Percentiles rank a stretch among this genome's conserved stretches.
Evolutionary conservation across 2,329 filamentous ascomycete genomes (phyloP).

Genomic region (Neopestalotiopsis rosae): DNA sequence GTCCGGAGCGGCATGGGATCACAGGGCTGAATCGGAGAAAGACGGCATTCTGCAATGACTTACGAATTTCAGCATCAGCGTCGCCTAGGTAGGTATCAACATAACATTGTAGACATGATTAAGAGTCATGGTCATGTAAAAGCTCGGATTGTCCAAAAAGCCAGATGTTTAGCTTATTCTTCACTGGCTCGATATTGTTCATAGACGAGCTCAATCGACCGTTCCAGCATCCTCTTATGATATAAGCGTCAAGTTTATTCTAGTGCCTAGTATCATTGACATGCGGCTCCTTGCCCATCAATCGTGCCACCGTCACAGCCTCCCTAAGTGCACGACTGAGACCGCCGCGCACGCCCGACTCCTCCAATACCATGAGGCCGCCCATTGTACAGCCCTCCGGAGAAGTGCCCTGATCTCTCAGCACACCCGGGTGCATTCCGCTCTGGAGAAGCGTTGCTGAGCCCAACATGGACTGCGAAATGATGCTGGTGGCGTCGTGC

Average conservation of each 20-base stretch:
- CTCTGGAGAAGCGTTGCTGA: constrained; percentile 57
- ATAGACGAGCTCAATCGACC: no score
- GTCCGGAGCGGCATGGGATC: no score
- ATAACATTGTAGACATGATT: no score
- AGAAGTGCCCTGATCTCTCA: constrained; percentile 63
- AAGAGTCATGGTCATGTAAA: no score
- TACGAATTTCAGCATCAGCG: no score
- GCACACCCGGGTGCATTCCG: constrained; percentile 61
- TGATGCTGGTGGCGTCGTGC: constrained; percentile 61
- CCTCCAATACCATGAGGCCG: constrained; percentile 64
- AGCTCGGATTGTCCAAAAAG: no score
- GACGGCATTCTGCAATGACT: no score
- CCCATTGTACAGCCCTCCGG: constrained; percentile 67
- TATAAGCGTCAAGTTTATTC: background rate
- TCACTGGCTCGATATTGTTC: no score
- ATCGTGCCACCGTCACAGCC: constrained; percentile 49
- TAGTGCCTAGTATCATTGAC: constrained; percentile 44
- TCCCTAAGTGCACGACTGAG: constrained; percentile 50
- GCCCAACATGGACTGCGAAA: constrained; percentile 64
- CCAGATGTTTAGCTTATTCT: no score
- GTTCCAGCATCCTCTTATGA: no score
- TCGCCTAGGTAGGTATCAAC: no score
- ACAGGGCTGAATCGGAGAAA: no score
- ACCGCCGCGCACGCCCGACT: constrained; percentile 54
- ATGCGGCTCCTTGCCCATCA: constrained; percentile 44